These are phyloP conservation scores for Fusarium setosum DNA, from an alignment of 2,329 filamentous ascomycete genomes.

Conservation along the genomic window DNA sequence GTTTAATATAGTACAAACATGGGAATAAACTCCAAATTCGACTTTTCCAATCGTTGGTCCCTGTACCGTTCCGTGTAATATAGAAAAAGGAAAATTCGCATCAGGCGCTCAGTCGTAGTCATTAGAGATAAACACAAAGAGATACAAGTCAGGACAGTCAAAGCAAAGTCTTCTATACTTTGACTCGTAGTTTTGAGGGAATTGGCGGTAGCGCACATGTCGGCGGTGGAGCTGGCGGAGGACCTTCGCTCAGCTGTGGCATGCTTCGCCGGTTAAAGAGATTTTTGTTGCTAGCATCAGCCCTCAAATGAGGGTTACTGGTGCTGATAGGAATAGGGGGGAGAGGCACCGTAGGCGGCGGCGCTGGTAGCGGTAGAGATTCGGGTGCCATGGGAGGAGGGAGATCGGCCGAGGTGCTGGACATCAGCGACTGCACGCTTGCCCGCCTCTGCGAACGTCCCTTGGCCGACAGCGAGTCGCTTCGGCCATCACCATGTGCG, in stretches of 20 bases:
- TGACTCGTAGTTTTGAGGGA: conserved; percentile 47
- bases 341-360: conserved; percentile 46
- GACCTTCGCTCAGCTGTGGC: conserved; percentile 61
- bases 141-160: conserved; percentile 10
- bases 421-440: conserved; percentile 44
- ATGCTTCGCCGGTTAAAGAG: conserved; percentile 58
- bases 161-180: conserved; percentile 23
- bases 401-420: conserved; percentile 38
- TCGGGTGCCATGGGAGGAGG: conserved; percentile 39
- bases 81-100: conserved; percentile 20
- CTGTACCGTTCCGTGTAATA: conserved; percentile 18
- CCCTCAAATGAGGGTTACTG: conserved; percentile 36
- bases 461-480: conserved; percentile 33
- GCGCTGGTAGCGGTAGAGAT: conserved; percentile 39
- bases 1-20: conserved; percentile 35
- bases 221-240: conserved; percentile 66
- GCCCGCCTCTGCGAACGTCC: conserved; percentile 41
- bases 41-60: conserved; percentile 25
- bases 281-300: conserved; percentile 35
- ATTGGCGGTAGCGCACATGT: conserved; percentile 66
- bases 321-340: conserved; percentile 45
- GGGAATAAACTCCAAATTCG: conserved; percentile 16
- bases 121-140: conserved; percentile 22
- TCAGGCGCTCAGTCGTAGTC: conserved; percentile 31
- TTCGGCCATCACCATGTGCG: conserved; percentile 38